Conservation (phyloP, 257 asterid species). For the Parsonsia alboflavescens region DNA sequence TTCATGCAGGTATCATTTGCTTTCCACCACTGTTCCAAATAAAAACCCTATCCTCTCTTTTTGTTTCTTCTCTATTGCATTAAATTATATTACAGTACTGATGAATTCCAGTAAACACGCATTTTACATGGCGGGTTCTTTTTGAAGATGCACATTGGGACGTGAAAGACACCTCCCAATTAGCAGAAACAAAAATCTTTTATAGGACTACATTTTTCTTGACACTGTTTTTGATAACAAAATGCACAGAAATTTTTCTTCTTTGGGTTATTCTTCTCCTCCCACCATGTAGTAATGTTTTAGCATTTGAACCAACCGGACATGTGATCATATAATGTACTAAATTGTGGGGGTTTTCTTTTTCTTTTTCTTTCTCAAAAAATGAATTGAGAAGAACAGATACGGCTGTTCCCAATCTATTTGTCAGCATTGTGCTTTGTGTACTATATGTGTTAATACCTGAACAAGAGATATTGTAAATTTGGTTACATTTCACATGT, state of each 20-base stretch:
- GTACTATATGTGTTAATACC: not conserved
- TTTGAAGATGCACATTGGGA: not conserved
- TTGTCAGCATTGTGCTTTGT: not conserved
- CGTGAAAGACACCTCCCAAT: constrained; percentile 11
- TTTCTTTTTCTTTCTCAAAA: no score
- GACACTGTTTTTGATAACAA: not conserved
- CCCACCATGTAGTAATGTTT: not conserved
- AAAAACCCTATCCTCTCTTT: constrained; percentile 11
- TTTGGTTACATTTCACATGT: constrained; percentile 22
- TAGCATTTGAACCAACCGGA: not conserved
- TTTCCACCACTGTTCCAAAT: not conserved
- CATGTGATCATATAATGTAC: constrained; percentile 6
- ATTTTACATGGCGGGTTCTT: constrained; percentile 3
- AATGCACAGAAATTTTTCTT: not conserved
- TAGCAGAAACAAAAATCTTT: not conserved
- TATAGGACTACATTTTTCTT: not conserved
- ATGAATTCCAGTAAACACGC: not conserved
- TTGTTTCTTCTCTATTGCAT: constrained; percentile 7
- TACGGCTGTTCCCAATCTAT: not conserved
- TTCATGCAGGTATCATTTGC: constrained; percentile 59
- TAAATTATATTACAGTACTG: not conserved
- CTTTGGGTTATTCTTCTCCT: not conserved
- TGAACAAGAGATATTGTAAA: constrained; percentile 1
- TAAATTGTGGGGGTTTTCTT: not conserved
- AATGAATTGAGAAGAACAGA: not conserved